phyloP scores from a whole-genome alignment of 805 yeast species.

The Wickerhamomyces bisporus region DNA sequence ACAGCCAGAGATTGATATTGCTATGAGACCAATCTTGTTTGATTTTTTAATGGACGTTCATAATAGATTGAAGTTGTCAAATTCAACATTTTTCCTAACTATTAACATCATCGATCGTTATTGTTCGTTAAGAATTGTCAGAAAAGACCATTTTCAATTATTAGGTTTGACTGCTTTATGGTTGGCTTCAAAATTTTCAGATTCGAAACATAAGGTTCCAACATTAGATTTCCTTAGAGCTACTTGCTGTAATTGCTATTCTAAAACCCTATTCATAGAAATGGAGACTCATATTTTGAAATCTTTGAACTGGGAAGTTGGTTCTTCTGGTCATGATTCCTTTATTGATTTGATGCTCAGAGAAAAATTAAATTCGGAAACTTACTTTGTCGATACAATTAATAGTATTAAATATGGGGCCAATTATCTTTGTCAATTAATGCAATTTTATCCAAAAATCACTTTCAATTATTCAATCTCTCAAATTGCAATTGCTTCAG shows the following conservation, averaged over 20 bases:
- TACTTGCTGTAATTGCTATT: conserved; percentile 54
- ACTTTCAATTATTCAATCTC: conserved; percentile 44
- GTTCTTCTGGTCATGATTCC: conserved; percentile 57
- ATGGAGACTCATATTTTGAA: conserved; percentile 67
- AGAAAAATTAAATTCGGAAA: conserved; percentile 25
- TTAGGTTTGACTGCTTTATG: conserved; percentile 84
- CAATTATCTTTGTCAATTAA: conserved; percentile 58
- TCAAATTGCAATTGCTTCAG: conserved; percentile 47
- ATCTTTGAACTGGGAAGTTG: conserved; percentile 59
- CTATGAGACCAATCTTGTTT: conserved; percentile 71
- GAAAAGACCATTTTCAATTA: conserved; percentile 78
- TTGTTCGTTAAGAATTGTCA: conserved; percentile 73
- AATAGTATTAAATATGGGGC: conserved; percentile 52
- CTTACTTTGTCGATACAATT: conserved; percentile 26
- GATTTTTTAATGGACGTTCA: conserved; percentile 77
- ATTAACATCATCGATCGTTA: conserved; percentile 79
- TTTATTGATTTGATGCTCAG: conserved; percentile 53
- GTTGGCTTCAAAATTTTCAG: conserved; percentile 79
- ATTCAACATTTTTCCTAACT: conserved; percentile 61
- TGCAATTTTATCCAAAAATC: conserved; percentile 56
- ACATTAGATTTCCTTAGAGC: conserved; percentile 45
- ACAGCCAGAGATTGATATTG: conserved; percentile 36
- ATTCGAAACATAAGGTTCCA: conserved; percentile 61
- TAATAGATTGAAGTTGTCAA: conserved; percentile 55
- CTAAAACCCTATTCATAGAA: conserved; percentile 51